Conservation (phyloP, 202 grass and related monocot genomes). For the Saccharum hybrid region DNA sequence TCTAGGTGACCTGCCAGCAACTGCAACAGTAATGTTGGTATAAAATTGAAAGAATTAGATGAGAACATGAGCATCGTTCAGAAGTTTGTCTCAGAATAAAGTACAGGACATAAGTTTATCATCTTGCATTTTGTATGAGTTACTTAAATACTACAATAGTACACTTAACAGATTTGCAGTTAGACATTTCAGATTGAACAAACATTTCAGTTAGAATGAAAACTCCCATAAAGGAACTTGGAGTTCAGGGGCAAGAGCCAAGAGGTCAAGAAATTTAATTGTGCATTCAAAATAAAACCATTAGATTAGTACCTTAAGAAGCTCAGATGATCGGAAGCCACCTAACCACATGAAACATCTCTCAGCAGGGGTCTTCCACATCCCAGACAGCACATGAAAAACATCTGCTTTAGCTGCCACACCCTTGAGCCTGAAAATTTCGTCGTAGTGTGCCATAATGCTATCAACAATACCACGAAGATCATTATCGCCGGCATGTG, state of each 20-base stretch:
- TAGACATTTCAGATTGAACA: background rate
- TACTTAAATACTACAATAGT: background rate
- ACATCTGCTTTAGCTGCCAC: conserved; percentile 80
- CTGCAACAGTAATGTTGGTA: conserved; percentile 49
- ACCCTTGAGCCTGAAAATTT: conserved; percentile 83
- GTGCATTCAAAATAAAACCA: conserved; percentile 28
- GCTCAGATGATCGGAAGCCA: conserved; percentile 81
- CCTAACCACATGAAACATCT: conserved; percentile 95
- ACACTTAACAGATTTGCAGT: background rate
- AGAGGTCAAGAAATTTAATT: conserved; percentile 17
- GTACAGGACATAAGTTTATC: conserved; percentile 6
- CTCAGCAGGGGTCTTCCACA: conserved; percentile 93
- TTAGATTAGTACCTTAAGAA: conserved; percentile 71
- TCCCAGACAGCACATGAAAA: conserved; percentile 85
- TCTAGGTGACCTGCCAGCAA: conserved; percentile 79
- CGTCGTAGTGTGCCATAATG: conserved; percentile 72
- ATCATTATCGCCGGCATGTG: conserved; percentile 66
- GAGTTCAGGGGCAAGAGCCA: conserved; percentile 1
- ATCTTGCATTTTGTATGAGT: background rate
- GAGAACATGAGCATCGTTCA: background rate
- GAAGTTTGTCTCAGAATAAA: conserved; percentile 14
- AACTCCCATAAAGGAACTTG: background rate
- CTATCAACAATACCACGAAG: conserved; percentile 65
- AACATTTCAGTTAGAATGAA: background rate
- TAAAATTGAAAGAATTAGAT: conserved; percentile 31